Evolutionary conservation across 805 yeast genomes (phyloP).

Genomic region (Myxozyma geophila): DNA sequence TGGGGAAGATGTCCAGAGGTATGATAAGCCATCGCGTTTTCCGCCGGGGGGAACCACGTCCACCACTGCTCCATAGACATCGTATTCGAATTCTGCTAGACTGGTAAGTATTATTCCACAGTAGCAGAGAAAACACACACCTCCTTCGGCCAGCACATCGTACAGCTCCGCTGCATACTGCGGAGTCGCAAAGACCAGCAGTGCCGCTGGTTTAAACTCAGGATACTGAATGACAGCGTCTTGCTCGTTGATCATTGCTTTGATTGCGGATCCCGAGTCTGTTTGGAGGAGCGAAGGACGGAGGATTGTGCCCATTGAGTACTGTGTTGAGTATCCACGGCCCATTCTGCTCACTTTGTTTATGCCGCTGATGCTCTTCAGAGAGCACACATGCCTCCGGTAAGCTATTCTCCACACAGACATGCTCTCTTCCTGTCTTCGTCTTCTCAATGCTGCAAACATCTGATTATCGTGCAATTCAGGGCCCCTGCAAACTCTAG

Average conservation of each 20-base stretch:
- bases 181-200: conserved; percentile 46
- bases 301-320: conserved; percentile 29
- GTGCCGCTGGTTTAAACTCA: conserved; percentile 22
- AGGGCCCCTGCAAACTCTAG: background rate
- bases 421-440: too few relatives aligned
- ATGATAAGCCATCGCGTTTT: conserved; percentile 34
- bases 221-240: conserved; percentile 18
- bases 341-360: background rate
- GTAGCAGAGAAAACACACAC: conserved; percentile 7
- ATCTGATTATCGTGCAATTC: too few relatives aligned
- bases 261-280: conserved; percentile 1
- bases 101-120: background rate
- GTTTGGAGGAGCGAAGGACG: conserved; percentile 18
- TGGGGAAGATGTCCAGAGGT: conserved; percentile 30
- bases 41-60: conserved; percentile 35
- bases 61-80: conserved; percentile 28
- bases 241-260: background rate
- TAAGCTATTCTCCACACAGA: too few relatives aligned
- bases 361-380: too few relatives aligned
- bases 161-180: conserved; percentile 43
- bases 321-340: background rate
- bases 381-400: too few relatives aligned
- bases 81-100: conserved; percentile 12
- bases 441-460: too few relatives aligned
- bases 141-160: conserved; percentile 16